Evolutionary conservation across 2,329 filamentous ascomycete genomes (phyloP).

Genomic region (Allantophomopsis lycopodina): DNA sequence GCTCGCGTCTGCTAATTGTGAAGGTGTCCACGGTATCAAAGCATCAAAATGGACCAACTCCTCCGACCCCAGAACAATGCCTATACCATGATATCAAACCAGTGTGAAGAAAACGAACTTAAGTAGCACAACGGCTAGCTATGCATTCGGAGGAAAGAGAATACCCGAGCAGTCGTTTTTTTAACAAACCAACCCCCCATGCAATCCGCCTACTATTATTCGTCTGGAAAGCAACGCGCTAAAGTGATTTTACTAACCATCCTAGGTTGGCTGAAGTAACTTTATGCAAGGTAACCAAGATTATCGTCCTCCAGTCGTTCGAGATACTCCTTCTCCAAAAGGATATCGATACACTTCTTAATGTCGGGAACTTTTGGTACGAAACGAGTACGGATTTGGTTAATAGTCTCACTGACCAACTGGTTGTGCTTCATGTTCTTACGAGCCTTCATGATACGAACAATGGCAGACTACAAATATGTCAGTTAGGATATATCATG

Average conservation of each 20-base stretch:
- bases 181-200: too few species aligned
- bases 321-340: slow-evolving; percentile 97
- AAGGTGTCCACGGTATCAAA: background rate
- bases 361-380: slow-evolving; percentile 88
- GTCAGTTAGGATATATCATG: slow-evolving; percentile 14
- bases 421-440: slow-evolving; percentile 98
- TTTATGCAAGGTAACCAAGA: slow-evolving; percentile 81
- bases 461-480: slow-evolving; percentile 70
- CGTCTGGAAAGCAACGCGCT: too few species aligned
- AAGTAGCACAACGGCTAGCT: too few species aligned
- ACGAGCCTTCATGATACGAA: slow-evolving; percentile 98
- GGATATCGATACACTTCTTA: slow-evolving; percentile 98
- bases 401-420: slow-evolving; percentile 89
- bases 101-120: background rate
- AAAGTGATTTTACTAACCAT: too few species aligned
- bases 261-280: too few species aligned
- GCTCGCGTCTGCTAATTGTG: too few species aligned
- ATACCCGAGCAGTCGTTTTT: background rate
- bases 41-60: slow-evolving; percentile 5
- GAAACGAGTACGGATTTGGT: slow-evolving; percentile 87
- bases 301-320: slow-evolving; percentile 92
- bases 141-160: background rate
- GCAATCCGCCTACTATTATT: too few species aligned
- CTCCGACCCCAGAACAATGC: slow-evolving; percentile 11
- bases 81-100: slow-evolving; percentile 3